Evolutionary conservation across 2,329 filamentous ascomycete genomes (phyloP), one percentile per base, ranked within the genome.

Genomic region (Talaromyces sp.): DNA sequence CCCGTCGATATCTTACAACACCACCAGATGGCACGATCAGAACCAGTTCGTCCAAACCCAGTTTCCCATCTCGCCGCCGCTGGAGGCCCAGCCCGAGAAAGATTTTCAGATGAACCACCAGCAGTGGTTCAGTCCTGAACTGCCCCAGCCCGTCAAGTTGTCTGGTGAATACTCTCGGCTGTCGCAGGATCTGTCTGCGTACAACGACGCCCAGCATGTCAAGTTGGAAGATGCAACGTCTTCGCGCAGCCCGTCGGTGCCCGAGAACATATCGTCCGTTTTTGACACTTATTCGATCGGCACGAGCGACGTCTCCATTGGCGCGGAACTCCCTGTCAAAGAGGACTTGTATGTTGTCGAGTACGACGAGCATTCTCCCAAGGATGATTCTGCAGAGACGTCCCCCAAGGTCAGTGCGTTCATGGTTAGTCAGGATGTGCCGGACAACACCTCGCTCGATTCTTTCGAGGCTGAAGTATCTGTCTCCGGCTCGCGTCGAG

Each of bases 181-280:
- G n/a, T 17, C 54, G n/a, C 58, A 38, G 6, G 43, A 58, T 52
- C 29, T 51, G 38, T 51, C 59, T 26, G 54, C 32, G 17, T 60
- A 60, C 48, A 46, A 29, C 24, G 51, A 56, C 38, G 11, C 57
- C 21, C 54, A 60, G 54, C 53, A 21, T 29, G 58, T 55, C 10
- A 61, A 63, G 14, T 17, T 38, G 10, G 61, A 63, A 43, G 55
- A 55, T 17, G 70, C 73, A 29, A 71, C 69, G 58, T 70, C 70
- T 60, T 74, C 74, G 0, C 72, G 74, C 54, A 74, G 66, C 58
- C 74, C 73, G 26, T 75, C 74, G 0, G 69, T 72, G n/a, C 70
- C 72, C 4, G 73, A 70, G 17, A 73, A 75, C 56, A 12, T 72
- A 19, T 62, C 72, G n/a, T 68, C 66, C 14, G 60, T 70, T 24